These are phyloP conservation scores for Penicillium sp. DNA, from an alignment of 2,329 filamentous ascomycete species.

Conservation along the genomic window DNA sequence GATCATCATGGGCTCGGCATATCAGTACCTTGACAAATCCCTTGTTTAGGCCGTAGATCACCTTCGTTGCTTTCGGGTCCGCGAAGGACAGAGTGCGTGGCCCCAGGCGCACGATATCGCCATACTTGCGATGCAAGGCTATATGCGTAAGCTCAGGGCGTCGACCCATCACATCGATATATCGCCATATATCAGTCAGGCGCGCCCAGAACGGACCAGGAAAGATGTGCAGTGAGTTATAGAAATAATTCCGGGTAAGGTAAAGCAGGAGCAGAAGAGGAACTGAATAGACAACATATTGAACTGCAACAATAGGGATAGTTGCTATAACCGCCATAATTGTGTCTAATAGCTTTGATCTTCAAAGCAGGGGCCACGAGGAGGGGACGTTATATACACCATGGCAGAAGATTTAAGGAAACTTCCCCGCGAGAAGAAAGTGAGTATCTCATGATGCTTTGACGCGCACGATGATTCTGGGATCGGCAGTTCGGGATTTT, in stretches of 20 bases:
- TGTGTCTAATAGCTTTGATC: background rate
- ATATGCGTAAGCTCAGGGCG: conserved; percentile 67
- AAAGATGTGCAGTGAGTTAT: background rate
- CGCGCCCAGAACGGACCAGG: conserved; percentile 69
- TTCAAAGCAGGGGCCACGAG: background rate
- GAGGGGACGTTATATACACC: background rate
- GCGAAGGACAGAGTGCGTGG: conserved; percentile 72
- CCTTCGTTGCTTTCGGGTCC: conserved; percentile 60
- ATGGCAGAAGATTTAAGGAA: background rate
- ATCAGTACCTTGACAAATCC: conserved; percentile 68
- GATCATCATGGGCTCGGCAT: too few relatives aligned
- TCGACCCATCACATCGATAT: conserved; percentile 64
- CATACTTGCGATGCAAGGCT: conserved; percentile 66
- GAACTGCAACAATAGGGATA: background rate
- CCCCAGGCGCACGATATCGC: conserved; percentile 70
- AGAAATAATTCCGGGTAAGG: background rate
- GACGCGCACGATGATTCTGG: background rate
- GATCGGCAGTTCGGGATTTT: background rate
- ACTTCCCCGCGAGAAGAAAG: background rate
- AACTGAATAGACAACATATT: background rate
- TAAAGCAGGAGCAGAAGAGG: background rate
- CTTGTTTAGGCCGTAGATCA: conserved; percentile 79
- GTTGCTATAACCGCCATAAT: background rate
- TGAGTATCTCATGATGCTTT: background rate
- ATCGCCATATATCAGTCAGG: conserved; percentile 71